These are phyloP conservation scores for Xylariomycetidae sp. DNA, from an alignment of 2,329 filamentous ascomycete species.

Conservation along the genomic window DNA sequence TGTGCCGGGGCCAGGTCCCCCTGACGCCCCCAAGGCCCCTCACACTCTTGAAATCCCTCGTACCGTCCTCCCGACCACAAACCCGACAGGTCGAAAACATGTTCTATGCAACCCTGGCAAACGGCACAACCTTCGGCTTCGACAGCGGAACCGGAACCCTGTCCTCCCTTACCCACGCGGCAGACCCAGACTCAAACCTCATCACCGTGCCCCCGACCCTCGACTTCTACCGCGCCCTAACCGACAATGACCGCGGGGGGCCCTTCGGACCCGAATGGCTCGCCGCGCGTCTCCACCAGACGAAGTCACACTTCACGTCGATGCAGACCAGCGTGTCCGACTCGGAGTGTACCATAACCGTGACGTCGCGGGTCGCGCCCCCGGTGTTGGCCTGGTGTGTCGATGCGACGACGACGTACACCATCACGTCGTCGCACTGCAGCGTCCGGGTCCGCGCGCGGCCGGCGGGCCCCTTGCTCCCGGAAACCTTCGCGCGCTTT, in stretches of 20 bases:
- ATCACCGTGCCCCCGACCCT: slow-evolving; percentile 42
- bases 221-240: slow-evolving; percentile 60
- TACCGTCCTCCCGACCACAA: slow-evolving; percentile 10
- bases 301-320: slow-evolving; percentile 36
- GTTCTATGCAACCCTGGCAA: slow-evolving; percentile 31
- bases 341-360: slow-evolving; percentile 35
- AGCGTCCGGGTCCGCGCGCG: slow-evolving; percentile 45
- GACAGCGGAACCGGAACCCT: slow-evolving; percentile 38
- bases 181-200: slow-evolving; percentile 29
- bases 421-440: slow-evolving; percentile 44
- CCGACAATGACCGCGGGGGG: slow-evolving; percentile 58
- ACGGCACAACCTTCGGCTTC: slow-evolving; percentile 38
- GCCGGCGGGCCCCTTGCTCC: slow-evolving; percentile 43
- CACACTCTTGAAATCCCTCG: slow-evolving; percentile 18
- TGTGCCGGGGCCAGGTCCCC: slow-evolving; percentile 46
- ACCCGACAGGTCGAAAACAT: slow-evolving; percentile 22
- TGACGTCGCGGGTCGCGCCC: slow-evolving; percentile 54
- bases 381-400: slow-evolving; percentile 59
- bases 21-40: slow-evolving; percentile 31
- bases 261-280: slow-evolving; percentile 56
- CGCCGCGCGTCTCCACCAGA: slow-evolving; percentile 41
- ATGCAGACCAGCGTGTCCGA: slow-evolving; percentile 25
- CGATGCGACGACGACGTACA: slow-evolving; percentile 49
- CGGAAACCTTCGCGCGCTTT: slow-evolving; percentile 57
- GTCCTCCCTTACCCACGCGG: slow-evolving; percentile 34